Conservation (phyloP, 176 grass and related monocot genomes). For the Microstegium vimineum region DNA sequence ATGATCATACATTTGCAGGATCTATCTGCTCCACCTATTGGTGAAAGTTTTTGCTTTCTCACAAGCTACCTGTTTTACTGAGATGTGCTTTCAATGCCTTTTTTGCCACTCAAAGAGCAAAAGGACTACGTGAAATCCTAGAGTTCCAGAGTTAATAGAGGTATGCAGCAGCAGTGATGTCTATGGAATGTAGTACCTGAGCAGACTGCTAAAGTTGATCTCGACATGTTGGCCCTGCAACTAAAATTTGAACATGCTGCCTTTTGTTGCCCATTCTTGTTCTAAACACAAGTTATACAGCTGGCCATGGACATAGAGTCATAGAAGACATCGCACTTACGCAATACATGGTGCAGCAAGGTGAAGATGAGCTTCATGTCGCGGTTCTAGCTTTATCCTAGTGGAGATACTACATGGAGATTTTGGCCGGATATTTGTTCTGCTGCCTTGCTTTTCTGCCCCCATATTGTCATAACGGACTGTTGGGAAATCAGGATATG, state of each 20-base stretch:
- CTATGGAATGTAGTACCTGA: background rate
- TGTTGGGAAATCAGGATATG: background rate
- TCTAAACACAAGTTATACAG: background rate
- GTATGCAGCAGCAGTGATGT: background rate
- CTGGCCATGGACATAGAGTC: background rate
- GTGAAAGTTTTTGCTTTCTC: slow-evolving; percentile 3
- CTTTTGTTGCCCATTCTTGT: background rate
- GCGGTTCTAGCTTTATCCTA: background rate
- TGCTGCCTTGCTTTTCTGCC: background rate
- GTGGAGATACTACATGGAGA: background rate
- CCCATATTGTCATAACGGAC: background rate
- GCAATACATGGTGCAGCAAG: background rate
- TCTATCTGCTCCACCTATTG: slow-evolving; percentile 13
- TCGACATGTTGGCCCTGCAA: background rate
- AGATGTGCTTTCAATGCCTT: background rate
- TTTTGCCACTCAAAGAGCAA: slow-evolving; percentile 17
- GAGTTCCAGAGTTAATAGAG: slow-evolving; percentile 3
- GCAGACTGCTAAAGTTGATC: slow-evolving; percentile 10
- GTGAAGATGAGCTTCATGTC: background rate
- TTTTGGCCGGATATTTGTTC: background rate
- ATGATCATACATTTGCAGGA: slow-evolving; percentile 33
- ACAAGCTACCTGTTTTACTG: slow-evolving; percentile 16
- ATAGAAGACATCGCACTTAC: background rate
- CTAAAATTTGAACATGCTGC: background rate
- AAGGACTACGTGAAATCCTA: background rate